Evolutionary conservation across 805 yeast genomes (phyloP).

Genomic region (Alloascoidea africana): DNA sequence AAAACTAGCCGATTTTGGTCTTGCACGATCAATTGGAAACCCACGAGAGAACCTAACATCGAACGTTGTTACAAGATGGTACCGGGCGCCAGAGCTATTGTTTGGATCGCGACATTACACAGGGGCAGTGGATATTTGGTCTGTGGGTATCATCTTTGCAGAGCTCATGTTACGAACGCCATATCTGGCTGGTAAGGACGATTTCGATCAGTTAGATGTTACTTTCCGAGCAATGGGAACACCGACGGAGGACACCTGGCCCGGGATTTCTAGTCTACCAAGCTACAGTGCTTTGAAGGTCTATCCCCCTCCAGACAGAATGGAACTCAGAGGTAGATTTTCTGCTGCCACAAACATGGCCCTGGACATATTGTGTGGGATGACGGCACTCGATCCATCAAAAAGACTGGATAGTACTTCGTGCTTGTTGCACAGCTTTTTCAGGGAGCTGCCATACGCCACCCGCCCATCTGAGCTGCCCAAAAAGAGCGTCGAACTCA

Average conservation of each 20-base stretch:
- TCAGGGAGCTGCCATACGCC: conserved; percentile 60
- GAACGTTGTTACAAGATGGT: conserved; percentile 96
- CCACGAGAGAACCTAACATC: conserved; percentile 63
- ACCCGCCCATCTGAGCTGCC: conserved; percentile 54
- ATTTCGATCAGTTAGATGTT: conserved; percentile 79
- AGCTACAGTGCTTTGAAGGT: conserved; percentile 35
- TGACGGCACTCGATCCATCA: conserved; percentile 71
- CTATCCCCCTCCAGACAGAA: conserved; percentile 74
- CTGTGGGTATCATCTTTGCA: conserved; percentile 91
- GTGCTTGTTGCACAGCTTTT: conserved; percentile 54
- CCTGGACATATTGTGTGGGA: conserved; percentile 51
- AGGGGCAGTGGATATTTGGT: conserved; percentile 88
- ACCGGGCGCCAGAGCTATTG: conserved; percentile 86
- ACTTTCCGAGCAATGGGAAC: conserved; percentile 94
- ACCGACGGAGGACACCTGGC: conserved; percentile 88
- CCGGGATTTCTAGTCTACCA: conserved; percentile 70
- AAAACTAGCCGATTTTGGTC: conserved; percentile 94
- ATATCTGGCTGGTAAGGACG: conserved; percentile 85
- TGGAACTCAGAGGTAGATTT: conserved; percentile 68
- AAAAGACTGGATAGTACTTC: conserved; percentile 47
- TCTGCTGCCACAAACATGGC: conserved; percentile 86
- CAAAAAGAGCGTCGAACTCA: conserved; percentile 13
- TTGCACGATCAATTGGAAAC: conserved; percentile 73
- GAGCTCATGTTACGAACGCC: conserved; percentile 93
- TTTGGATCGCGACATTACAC: conserved; percentile 85